Conservation (phyloP, 768 basidiomycete genomes). For the Termitomyces sp. region DNA sequence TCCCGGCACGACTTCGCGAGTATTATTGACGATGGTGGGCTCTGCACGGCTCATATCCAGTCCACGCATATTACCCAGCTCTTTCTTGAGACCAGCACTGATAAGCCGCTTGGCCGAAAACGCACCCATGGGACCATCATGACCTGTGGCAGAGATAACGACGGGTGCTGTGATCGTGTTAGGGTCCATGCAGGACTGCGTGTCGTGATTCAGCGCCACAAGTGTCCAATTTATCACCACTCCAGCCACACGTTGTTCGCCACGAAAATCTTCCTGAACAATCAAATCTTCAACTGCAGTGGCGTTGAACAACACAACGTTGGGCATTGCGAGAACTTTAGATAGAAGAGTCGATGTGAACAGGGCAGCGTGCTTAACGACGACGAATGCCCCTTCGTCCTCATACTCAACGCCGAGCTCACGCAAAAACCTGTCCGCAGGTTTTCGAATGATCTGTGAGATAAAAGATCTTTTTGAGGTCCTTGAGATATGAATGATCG, state of each 20-base stretch:
- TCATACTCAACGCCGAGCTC: conserved; percentile 71
- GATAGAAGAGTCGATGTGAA: conserved; percentile 77
- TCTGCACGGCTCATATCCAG: conserved; percentile 82
- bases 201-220: conserved; percentile 59
- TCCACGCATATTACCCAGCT: conserved; percentile 75
- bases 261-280: conserved; percentile 52
- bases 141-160: conserved; percentile 66
- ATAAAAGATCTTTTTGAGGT: not conserved
- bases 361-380: conserved; percentile 78
- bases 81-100: conserved; percentile 66
- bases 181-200: conserved; percentile 76
- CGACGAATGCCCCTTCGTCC: conserved; percentile 72
- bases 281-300: conserved; percentile 81
- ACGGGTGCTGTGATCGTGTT: conserved; percentile 80
- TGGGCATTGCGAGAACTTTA: conserved; percentile 62
- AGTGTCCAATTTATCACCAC: conserved; percentile 51
- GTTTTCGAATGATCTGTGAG: conserved; percentile 67
- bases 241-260: conserved; percentile 45
- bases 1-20: conserved; percentile 72
- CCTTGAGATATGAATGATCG: not conserved
- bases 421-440: conserved; percentile 64
- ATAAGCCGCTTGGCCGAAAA: conserved; percentile 78
- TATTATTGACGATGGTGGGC: conserved; percentile 73
- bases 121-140: conserved; percentile 78
- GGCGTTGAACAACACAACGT: conserved; percentile 72